These are phyloP conservation scores for Pythium insidiosum DNA, from an alignment of 352 stramenopile species.

Conservation along the genomic window DNA sequence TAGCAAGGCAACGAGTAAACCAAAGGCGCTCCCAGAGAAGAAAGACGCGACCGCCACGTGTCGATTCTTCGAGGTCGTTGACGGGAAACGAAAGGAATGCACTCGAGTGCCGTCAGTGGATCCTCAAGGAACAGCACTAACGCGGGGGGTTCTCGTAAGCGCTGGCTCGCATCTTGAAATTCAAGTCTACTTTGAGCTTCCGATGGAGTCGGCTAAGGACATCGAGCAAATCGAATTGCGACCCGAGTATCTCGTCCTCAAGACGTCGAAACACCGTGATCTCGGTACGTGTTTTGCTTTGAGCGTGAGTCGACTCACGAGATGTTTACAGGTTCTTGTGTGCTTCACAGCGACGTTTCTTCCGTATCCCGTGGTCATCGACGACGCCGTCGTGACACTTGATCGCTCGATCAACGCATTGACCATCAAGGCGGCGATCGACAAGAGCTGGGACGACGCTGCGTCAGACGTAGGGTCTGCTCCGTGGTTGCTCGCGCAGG, in stretches of 20 bases:
- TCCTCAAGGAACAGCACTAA: constrained; percentile 31
- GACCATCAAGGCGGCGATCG: constrained; percentile 27
- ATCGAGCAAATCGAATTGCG: constrained; percentile 46
- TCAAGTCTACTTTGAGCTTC: constrained; percentile 28
- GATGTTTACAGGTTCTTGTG: too few relatives aligned
- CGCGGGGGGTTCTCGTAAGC: constrained; percentile 25
- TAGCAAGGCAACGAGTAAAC: constrained; percentile 5
- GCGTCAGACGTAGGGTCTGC: constrained; percentile 45
- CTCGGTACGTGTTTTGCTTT: too few relatives aligned
- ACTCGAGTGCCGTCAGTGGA: constrained; percentile 22
- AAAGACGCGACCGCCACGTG: constrained; percentile 13
- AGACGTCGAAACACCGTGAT: constrained; percentile 35
- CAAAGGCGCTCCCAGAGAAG: constrained; percentile 1
- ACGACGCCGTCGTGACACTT: constrained; percentile 26
- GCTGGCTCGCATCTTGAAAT: constrained; percentile 26
- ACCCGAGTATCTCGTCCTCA: constrained; percentile 37
- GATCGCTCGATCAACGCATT: constrained; percentile 25
- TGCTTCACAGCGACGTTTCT: constrained; percentile 57
- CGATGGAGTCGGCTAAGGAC: constrained; percentile 18
- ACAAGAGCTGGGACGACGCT: constrained; percentile 38
- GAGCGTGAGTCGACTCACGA: too few relatives aligned
- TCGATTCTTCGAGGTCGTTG: constrained; percentile 33
- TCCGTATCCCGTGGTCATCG: constrained; percentile 45
- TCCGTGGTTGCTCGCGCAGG: constrained; percentile 55
- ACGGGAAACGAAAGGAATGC: constrained; percentile 13